Evolutionary conservation across 331 rosid species (phyloP).

Genomic region (Pyracantha coccinea): DNA sequence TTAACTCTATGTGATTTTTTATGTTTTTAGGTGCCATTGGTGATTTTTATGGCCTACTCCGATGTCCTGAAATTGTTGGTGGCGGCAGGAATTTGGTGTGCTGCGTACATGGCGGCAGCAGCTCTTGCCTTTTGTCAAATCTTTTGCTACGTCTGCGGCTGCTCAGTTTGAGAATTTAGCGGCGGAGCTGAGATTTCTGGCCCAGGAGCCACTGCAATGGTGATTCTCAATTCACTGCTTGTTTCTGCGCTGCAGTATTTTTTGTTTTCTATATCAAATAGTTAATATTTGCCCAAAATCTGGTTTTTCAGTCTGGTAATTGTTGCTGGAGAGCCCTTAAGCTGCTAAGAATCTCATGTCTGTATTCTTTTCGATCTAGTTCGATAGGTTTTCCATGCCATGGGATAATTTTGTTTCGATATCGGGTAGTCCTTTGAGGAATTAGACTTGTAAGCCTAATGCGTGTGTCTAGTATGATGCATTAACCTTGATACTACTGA

Average conservation of each 20-base stretch:
- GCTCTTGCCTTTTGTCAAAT: constrained; percentile 43
- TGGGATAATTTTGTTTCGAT: too few relatives aligned
- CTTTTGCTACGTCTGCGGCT: constrained; percentile 27
- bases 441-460: too few relatives aligned
- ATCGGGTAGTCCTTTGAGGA: too few relatives aligned
- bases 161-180: constrained; percentile 22
- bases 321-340: constrained; percentile 27
- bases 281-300: neutral
- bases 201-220: constrained; percentile 69
- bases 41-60: constrained; percentile 37
- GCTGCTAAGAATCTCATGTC: neutral
- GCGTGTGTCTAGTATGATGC: neutral
- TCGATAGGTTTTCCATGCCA: too few relatives aligned
- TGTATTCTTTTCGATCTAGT: neutral
- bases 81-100: constrained; percentile 49
- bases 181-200: constrained; percentile 23
- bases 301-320: neutral
- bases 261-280: neutral
- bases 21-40: neutral
- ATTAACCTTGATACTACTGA: neutral
- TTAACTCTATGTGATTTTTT: too few relatives aligned
- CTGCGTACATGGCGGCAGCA: constrained; percentile 60
- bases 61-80: constrained; percentile 38
- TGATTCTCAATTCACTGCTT: constrained; percentile 2
- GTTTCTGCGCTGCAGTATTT: neutral